phyloP scores from a whole-genome alignment of 1,284 basidiomycete species.

The Inonotus hispidus region DNA sequence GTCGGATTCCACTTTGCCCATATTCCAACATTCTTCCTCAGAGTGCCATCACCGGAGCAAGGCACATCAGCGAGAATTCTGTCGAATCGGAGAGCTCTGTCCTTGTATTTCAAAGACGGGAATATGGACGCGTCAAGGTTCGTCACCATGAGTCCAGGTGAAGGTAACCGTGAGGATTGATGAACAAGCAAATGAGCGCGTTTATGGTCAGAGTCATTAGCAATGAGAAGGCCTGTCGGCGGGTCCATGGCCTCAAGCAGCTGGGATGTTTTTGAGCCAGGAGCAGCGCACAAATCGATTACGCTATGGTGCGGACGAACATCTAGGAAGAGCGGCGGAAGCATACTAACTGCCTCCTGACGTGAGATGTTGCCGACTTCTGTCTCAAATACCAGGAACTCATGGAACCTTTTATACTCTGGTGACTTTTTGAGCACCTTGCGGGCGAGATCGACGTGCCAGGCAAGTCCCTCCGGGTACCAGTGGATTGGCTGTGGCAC shows the following conservation, averaged over 20 bases:
- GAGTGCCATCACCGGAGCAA: slow-evolving; percentile 95
- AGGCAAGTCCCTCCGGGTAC: slow-evolving; percentile 93
- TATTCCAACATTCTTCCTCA: slow-evolving; percentile 92
- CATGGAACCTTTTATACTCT: slow-evolving; percentile 96
- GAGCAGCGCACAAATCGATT: slow-evolving; percentile 99
- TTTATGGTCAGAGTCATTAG: slow-evolving; percentile 91
- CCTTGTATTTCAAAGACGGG: slow-evolving; percentile 55
- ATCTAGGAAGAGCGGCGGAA: slow-evolving; percentile 92
- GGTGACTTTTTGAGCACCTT: slow-evolving; percentile 83
- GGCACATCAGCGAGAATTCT: slow-evolving; percentile 96
- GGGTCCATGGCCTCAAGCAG: slow-evolving; percentile 83
- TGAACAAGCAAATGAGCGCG: slow-evolving; percentile 97
- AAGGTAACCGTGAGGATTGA: slow-evolving; percentile 92
- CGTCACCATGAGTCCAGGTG: slow-evolving; percentile 90
- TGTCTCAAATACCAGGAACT: slow-evolving; percentile 96
- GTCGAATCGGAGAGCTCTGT: slow-evolving; percentile 70
- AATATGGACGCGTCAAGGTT: slow-evolving; percentile 93
- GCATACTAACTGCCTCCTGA: slow-evolving; percentile 98
- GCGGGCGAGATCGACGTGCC: slow-evolving; percentile 94
- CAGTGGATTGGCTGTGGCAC: slow-evolving; percentile 87
- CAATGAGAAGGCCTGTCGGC: slow-evolving; percentile 73
- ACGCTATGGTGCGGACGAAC: slow-evolving; percentile 90
- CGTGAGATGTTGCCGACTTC: slow-evolving; percentile 96
- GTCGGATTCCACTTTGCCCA: slow-evolving; percentile 91
- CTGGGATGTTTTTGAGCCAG: slow-evolving; percentile 96